Base-by-base conservation (phyloP, 2,329 filamentous ascomycete species). In the Nemania serpens region DNA sequence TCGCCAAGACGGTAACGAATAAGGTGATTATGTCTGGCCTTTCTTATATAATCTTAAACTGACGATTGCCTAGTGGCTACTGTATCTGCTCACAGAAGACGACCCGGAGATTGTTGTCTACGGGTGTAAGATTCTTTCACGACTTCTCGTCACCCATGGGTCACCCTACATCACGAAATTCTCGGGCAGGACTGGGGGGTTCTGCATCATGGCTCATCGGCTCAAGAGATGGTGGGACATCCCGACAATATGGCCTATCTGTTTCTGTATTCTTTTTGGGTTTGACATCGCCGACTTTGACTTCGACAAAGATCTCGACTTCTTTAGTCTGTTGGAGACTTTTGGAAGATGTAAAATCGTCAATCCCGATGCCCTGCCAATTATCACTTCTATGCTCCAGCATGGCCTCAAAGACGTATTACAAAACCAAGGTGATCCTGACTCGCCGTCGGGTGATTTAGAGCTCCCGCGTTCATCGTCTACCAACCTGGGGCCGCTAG, bases 1-100 rank as follows among this genome's bases (percentile, higher is more conserved):
- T 99, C 79, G 91, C 93, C 5, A 91, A 90, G 71, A 96, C 94
- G 1, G 94, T 99, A 9, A 97, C 94, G 20, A 97, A 96, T 69
- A 97, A 97, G 83, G 91, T 92, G 25, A 79, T 71, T 80, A 75
- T 63, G 66, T 58, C 58, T 46, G 51, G 61, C 58, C 64, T 66
- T 66, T 60, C 61, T 54, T 64, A 58, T 52, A 61, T 20, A 61
- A 67, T 59, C 70, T 69, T 56, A 70, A 68, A 66, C 73, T 79
- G 72, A 76, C 68, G 54, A 70, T 68, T 63, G 58, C 59, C 46
- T 66, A 94, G 89, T 97, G 93, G 93, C 84, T 97, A 13, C 79
- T 99, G 13, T 96, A 97, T 75, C 84, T 99, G 13, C 82, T 98
- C 52, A 91, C 91, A 7, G 93, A 97, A 73, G 87, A 91, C 63